Evolutionary conservation across 192 early-diverging fungal genomes (phyloP).

Genomic region (Coemansia sp.): DNA sequence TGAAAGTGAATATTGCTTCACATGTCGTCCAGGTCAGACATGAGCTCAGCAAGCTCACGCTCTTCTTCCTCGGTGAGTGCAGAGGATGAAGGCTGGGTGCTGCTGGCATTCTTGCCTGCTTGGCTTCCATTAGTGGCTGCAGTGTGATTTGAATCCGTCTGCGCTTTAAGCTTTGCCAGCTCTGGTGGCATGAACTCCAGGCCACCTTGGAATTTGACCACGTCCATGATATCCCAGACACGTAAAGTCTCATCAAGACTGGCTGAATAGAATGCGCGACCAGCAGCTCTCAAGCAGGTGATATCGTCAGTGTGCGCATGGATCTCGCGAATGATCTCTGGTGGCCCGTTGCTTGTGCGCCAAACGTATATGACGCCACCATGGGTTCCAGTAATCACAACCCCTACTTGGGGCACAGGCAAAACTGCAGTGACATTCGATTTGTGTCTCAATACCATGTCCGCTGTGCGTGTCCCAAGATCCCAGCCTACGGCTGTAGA

Average conservation of each 20-base stretch:
- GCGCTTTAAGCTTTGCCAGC: conserved; percentile 15
- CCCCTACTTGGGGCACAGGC: conserved; percentile 62
- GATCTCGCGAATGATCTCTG: conserved; percentile 66
- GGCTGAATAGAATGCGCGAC: conserved; percentile 72
- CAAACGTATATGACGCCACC: conserved; percentile 88
- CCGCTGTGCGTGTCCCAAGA: conserved; percentile 67
- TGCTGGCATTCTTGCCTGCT: background rate
- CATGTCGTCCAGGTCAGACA: conserved; percentile 67
- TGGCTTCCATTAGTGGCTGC: background rate
- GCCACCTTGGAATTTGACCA: conserved; percentile 29
- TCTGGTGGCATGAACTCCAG: conserved; percentile 34
- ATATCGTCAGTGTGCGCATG: conserved; percentile 93
- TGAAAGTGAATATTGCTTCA: conserved; percentile 3
- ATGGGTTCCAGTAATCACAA: conserved; percentile 79
- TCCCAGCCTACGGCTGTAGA: conserved; percentile 89
- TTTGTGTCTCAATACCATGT: conserved; percentile 77
- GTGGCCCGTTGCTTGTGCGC: conserved; percentile 59
- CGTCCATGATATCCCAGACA: conserved; percentile 73
- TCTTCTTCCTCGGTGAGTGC: conserved; percentile 90
- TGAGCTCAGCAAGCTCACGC: conserved; percentile 82
- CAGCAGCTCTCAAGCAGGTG: conserved; percentile 61
- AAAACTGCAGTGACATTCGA: conserved; percentile 77
- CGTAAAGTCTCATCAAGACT: conserved; percentile 88
- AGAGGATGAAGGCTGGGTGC: conserved; percentile 11
- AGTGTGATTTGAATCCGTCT: background rate